Conservation (phyloP, 768 basidiomycete genomes). For the Rhodosporidiobolus sp. region DNA sequence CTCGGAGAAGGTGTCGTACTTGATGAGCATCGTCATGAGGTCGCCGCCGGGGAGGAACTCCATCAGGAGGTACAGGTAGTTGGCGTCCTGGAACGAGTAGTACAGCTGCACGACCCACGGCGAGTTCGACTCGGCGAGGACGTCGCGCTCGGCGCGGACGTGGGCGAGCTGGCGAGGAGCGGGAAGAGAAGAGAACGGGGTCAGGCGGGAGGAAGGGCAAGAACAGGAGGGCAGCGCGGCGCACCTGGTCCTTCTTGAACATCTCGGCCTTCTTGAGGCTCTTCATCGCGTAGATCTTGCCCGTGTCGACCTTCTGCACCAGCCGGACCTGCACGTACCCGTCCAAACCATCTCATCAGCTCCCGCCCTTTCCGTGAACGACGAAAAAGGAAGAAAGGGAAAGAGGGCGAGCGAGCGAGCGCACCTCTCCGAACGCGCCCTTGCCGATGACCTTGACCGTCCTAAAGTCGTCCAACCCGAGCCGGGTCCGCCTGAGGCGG, state of each 20-base stretch:
- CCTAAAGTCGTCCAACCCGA: slow-evolving; percentile 86
- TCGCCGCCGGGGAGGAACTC: slow-evolving; percentile 98
- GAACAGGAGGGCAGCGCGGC: slow-evolving; percentile 35
- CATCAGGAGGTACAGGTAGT: slow-evolving; percentile 95
- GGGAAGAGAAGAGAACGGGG: too few relatives aligned
- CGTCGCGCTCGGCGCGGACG: slow-evolving; percentile 94
- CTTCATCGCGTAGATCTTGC: slow-evolving; percentile 99
- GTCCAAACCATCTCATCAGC: not conserved
- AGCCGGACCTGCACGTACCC: slow-evolving; percentile 66
- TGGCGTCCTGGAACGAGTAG: slow-evolving; percentile 95
- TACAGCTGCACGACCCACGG: slow-evolving; percentile 94
- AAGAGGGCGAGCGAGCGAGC: slow-evolving; percentile 41
- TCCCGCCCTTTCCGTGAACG: too few relatives aligned
- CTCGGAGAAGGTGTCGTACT: slow-evolving; percentile 97
- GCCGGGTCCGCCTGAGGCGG: slow-evolving; percentile 78
- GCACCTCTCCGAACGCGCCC: slow-evolving; percentile 95
- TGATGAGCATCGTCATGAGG: slow-evolving; percentile 99
- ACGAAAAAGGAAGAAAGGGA: too few relatives aligned
- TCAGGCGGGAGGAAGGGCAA: not conserved
- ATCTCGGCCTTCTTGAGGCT: slow-evolving; percentile 95
- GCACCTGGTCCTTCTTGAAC: slow-evolving; percentile 97
- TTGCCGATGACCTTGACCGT: slow-evolving; percentile 99
- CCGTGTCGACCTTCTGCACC: slow-evolving; percentile 93
- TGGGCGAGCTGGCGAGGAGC: slow-evolving; percentile 73
- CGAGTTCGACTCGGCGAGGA: slow-evolving; percentile 90